Evolutionary conservation across 768 basidiomycete genomes (phyloP).

Genomic region (Peribolospora baueri): DNA sequence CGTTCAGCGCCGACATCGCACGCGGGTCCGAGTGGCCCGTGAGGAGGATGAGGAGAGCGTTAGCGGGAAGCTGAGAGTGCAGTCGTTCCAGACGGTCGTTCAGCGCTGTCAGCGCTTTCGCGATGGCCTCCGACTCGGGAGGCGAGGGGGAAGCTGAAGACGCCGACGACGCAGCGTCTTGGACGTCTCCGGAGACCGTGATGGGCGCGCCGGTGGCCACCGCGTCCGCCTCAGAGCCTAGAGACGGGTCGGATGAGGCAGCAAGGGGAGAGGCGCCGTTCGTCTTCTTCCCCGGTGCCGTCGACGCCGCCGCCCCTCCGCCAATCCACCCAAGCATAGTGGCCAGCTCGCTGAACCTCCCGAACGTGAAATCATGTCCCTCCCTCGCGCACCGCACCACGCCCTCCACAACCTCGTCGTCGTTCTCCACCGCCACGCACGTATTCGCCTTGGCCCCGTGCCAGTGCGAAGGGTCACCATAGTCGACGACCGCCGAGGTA

Average conservation of each 20-base stretch:
- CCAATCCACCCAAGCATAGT: conserved; percentile 9
- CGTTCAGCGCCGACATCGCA: conserved; percentile 45
- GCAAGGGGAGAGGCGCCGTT: too few species aligned
- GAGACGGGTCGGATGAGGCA: too few species aligned
- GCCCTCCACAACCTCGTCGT: conserved; percentile 35
- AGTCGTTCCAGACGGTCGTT: conserved; percentile 38
- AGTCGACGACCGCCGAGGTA: conserved; percentile 53
- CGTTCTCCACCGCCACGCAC: conserved; percentile 43
- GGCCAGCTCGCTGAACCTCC: conserved; percentile 57
- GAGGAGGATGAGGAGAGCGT: conserved; percentile 61
- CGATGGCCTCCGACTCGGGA: too few species aligned
- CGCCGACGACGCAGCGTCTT: too few species aligned
- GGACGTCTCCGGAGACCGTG: conserved; percentile 2
- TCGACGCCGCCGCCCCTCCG: too few species aligned
- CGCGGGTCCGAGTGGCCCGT: conserved; percentile 77
- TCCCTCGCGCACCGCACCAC: conserved; percentile 12
- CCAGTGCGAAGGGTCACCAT: conserved; percentile 60
- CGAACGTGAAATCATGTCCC: conserved; percentile 60
- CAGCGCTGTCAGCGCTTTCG: conserved; percentile 26
- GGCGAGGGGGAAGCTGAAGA: too few species aligned
- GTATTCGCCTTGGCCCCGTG: conserved; percentile 64
- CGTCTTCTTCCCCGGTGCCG: too few species aligned
- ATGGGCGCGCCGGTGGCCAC: background rate
- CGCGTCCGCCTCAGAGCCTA: background rate
- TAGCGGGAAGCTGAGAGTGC: conserved; percentile 43